phyloP scores from a whole-genome alignment of 2,329 filamentous ascomycete genomes.

The Daldinia sp. region DNA sequence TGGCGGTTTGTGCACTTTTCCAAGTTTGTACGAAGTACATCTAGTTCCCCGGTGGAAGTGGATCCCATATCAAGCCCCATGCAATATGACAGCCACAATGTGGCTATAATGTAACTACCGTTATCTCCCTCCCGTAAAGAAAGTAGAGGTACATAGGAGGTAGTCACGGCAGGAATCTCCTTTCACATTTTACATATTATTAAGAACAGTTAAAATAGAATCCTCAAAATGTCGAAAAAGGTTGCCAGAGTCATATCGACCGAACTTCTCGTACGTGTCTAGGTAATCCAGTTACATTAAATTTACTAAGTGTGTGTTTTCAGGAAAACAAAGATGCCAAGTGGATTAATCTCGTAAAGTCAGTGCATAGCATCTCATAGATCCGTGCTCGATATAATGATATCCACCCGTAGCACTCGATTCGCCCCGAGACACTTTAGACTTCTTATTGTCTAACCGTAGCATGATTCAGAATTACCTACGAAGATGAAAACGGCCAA shows the following conservation, averaged over 20 bases:
- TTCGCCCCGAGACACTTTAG: not conserved
- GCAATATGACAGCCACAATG: not conserved
- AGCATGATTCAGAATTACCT: slow-evolving; percentile 46
- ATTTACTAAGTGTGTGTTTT: slow-evolving; percentile 12
- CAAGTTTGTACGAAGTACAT: too few relatives aligned
- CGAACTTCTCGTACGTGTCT: slow-evolving; percentile 47
- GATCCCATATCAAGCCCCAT: not conserved
- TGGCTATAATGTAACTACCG: not conserved
- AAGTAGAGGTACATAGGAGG: too few relatives aligned
- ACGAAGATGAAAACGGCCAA: slow-evolving; percentile 48
- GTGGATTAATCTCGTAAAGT: slow-evolving; percentile 52
- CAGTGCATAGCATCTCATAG: slow-evolving; percentile 24
- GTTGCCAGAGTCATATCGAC: slow-evolving; percentile 47
- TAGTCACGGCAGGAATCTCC: not conserved
- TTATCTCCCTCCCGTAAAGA: too few relatives aligned
- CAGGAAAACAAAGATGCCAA: slow-evolving; percentile 51
- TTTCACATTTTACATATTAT: not conserved
- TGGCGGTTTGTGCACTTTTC: too few relatives aligned
- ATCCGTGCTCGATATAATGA: too few relatives aligned
- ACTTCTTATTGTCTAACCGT: not conserved
- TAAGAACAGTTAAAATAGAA: not conserved
- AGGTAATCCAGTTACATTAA: not conserved
- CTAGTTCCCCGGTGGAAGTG: not conserved
- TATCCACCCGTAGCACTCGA: too few relatives aligned
- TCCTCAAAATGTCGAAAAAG: slow-evolving; percentile 37